These are phyloP conservation scores for Globisporangium middletonii DNA, from an alignment of 352 stramenopile species.

Conservation along the genomic window DNA sequence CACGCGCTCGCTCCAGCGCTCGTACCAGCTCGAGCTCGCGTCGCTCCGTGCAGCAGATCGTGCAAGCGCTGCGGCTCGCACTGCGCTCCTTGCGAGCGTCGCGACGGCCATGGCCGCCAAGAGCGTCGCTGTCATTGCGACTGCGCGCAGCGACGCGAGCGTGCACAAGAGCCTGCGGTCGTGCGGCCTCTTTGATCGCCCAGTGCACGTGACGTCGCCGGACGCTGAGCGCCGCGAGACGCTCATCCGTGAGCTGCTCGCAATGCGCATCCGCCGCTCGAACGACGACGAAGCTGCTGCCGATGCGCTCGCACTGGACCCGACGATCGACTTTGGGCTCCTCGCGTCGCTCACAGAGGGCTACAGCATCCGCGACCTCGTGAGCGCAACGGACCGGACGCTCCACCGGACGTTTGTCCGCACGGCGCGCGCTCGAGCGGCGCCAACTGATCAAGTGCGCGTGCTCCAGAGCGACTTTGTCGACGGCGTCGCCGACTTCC, in stretches of 20 bases:
- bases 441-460: neutral
- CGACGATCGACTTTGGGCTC: conserved; percentile 54
- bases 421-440: conserved; percentile 10
- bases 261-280: conserved; percentile 29
- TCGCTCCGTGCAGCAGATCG: conserved; percentile 9
- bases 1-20: conserved; percentile 48
- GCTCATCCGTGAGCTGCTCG: conserved; percentile 55
- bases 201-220: conserved; percentile 47
- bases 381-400: conserved; percentile 53
- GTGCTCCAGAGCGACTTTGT: conserved; percentile 67
- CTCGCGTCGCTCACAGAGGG: conserved; percentile 67
- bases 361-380: conserved; percentile 78
- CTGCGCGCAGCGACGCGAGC: conserved; percentile 48
- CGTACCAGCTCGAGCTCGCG: conserved; percentile 35
- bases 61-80: conserved; percentile 9
- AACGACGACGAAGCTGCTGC: conserved; percentile 2
- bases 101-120: conserved; percentile 58
- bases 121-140: conserved; percentile 58
- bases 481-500: conserved; percentile 70
- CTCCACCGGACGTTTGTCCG: conserved; percentile 65
- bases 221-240: conserved; percentile 59
- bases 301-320: conserved; percentile 26
- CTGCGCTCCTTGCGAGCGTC: conserved; percentile 38
- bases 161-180: conserved; percentile 60
- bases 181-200: conserved; percentile 64